These are phyloP conservation scores for Aphanomyces astaci DNA, from an alignment of 352 stramenopile species.

Conservation along the genomic window DNA sequence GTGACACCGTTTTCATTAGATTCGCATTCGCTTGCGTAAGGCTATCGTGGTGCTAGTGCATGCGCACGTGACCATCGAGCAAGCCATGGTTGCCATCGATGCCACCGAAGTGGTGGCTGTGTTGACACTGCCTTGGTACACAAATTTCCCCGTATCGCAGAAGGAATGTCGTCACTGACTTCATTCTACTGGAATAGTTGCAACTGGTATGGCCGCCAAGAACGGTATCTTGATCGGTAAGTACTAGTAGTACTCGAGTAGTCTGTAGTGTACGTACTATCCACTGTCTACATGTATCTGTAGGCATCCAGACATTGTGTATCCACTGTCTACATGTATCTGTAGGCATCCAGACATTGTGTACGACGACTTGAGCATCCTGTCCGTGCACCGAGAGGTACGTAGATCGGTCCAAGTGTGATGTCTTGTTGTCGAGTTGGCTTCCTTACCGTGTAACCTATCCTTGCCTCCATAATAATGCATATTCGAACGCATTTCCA, in stretches of 20 bases:
- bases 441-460: too few species aligned
- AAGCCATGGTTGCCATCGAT: constrained; percentile 56
- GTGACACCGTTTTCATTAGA: neutral
- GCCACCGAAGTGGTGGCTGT: constrained; percentile 51
- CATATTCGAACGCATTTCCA: too few species aligned
- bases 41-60: constrained; percentile 71
- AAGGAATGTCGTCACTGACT: neutral
- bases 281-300: too few species aligned
- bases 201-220: constrained; percentile 75
- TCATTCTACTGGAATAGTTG: too few species aligned
- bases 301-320: too few species aligned
- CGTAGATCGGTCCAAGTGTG: neutral
- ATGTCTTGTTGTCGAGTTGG: too few species aligned
- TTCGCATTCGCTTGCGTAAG: constrained; percentile 40
- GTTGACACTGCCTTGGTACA: constrained; percentile 54
- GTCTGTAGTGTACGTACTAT: too few species aligned
- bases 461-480: too few species aligned
- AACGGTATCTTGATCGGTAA: constrained; percentile 39
- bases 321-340: neutral
- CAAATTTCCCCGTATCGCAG: neutral
- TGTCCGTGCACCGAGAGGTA: constrained; percentile 71
- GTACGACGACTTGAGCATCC: constrained; percentile 77
- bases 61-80: constrained; percentile 65
- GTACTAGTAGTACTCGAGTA: too few species aligned
- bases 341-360: constrained; percentile 43